These are phyloP conservation scores for Chalaropsis ovoidea DNA, from an alignment of 2,329 filamentous ascomycete species.

Conservation along the genomic window DNA sequence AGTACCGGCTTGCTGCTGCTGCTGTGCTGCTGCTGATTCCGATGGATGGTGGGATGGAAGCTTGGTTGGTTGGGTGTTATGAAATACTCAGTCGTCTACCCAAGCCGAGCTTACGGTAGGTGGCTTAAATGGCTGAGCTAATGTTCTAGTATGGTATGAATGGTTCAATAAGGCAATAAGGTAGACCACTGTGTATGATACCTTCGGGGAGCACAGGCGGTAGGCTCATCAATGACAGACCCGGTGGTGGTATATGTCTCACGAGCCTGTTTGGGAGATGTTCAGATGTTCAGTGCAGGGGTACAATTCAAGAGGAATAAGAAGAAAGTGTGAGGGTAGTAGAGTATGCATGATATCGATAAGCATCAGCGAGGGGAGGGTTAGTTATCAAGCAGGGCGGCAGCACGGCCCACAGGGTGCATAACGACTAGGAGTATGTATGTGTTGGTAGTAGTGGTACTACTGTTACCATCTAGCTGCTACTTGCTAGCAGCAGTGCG, in stretches of 20 bases:
- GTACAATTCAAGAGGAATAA: constrained; percentile 15
- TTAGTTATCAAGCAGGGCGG: constrained; percentile 10
- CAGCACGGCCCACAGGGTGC: constrained; percentile 10
- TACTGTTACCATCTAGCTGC: background rate
- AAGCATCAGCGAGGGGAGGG: constrained; percentile 8
- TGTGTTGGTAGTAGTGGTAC: constrained; percentile 3
- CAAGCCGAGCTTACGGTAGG: background rate
- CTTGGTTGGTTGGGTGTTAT: background rate
- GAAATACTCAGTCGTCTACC: background rate
- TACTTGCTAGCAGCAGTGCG: background rate
- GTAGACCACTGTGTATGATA: background rate
- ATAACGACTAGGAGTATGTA: constrained; percentile 8
- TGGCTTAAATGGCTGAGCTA: background rate
- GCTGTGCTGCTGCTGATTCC: background rate
- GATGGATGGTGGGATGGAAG: background rate
- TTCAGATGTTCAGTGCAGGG: constrained; percentile 13
- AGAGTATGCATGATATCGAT: constrained; percentile 16
- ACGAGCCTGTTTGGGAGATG: constrained; percentile 15
- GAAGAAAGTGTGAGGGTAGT: constrained; percentile 12
- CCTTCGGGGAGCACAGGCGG: constrained; percentile 15
- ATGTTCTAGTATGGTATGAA: background rate
- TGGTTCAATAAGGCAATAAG: background rate
- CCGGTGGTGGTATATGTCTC: constrained; percentile 15
- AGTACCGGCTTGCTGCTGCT: background rate
- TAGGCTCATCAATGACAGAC: constrained; percentile 12